A percentile compares a stretch with the other conserved stretches of the same genome.
These are phyloP conservation scores for Rhizomucor pusillus DNA, from an alignment of 371 early-diverging fungal species.

Conservation along the genomic window DNA sequence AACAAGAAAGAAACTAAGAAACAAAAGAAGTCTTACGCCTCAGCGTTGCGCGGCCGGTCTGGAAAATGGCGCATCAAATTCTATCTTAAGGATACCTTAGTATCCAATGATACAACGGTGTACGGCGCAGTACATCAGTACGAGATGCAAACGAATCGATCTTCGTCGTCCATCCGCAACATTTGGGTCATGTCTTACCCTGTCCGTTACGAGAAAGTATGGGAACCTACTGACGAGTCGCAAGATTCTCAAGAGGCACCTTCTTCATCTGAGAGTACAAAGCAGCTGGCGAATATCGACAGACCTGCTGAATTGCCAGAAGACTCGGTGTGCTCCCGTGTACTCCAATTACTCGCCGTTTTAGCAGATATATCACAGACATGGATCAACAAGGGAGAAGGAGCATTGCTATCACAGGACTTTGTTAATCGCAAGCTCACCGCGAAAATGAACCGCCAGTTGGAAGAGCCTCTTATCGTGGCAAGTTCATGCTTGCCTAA, in stretches of 20 bases:
- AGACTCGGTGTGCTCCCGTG: constrained; percentile 33
- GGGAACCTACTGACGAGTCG: constrained; percentile 22
- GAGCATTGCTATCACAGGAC: constrained; percentile 37
- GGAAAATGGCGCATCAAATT: constrained; percentile 56
- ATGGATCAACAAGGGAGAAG: constrained; percentile 11
- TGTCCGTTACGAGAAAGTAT: constrained; percentile 44
- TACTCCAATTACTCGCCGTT: constrained; percentile 55
- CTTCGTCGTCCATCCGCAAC: constrained; percentile 24
- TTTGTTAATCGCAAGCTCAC: constrained; percentile 82
- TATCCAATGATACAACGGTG: constrained; percentile 56
- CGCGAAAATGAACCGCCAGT: constrained; percentile 80
- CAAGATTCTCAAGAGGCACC: constrained; percentile 10
- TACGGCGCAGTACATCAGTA: constrained; percentile 63
- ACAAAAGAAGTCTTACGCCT: neutral
- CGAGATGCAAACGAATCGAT: constrained; percentile 18
- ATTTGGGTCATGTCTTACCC: constrained; percentile 55
- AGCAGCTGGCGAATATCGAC: constrained; percentile 16
- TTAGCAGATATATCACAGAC: constrained; percentile 16
- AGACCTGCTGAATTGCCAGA: constrained; percentile 20
- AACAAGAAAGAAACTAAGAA: constrained; percentile 13
- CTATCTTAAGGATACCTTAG: constrained; percentile 42
- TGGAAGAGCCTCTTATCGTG: constrained; percentile 87
- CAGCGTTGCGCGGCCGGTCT: neutral
- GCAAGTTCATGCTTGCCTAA: constrained; percentile 76
- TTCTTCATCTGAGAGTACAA: constrained; percentile 9